Conservation (phyloP, 257 asterid species). For the Fraxinus pennsylvanica region DNA sequence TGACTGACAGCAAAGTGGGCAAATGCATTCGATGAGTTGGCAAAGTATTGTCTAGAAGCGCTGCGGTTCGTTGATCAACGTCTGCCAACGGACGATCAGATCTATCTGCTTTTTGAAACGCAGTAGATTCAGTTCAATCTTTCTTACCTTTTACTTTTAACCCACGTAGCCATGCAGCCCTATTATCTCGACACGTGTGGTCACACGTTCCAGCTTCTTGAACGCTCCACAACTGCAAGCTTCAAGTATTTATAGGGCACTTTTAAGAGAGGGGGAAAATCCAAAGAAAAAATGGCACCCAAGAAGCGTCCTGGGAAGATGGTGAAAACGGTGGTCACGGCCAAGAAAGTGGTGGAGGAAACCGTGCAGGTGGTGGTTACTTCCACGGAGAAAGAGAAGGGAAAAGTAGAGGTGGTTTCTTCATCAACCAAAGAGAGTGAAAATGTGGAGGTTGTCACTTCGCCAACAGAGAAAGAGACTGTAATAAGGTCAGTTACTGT, state of each 20-base stretch:
- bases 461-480: slow-evolving; percentile 19
- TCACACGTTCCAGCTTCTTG: slow-evolving; percentile 37
- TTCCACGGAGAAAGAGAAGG: slow-evolving; percentile 9
- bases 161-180: slow-evolving; percentile 50
- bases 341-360: slow-evolving; percentile 64
- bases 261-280: slow-evolving; percentile 10
- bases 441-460: slow-evolving; percentile 35
- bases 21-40: background rate
- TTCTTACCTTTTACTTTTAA: slow-evolving; percentile 24
- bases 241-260: background rate
- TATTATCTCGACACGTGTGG: slow-evolving; percentile 38
- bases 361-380: slow-evolving; percentile 54
- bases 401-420: slow-evolving; percentile 28
- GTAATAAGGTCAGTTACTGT: slow-evolving; percentile 24
- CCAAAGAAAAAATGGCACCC: slow-evolving; percentile 50
- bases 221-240: slow-evolving; percentile 20
- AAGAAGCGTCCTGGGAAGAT: slow-evolving; percentile 44
- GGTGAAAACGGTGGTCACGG: slow-evolving; percentile 46
- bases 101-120: background rate
- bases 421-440: slow-evolving; percentile 37
- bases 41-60: background rate
- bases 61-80: background rate
- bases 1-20: background rate
- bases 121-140: background rate
- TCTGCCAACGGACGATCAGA: background rate